Percentiles rank a stretch among this genome's conserved stretches.
Conservation (phyloP, 257 asterid genomes). For the Gentiana macrophylla region DNA sequence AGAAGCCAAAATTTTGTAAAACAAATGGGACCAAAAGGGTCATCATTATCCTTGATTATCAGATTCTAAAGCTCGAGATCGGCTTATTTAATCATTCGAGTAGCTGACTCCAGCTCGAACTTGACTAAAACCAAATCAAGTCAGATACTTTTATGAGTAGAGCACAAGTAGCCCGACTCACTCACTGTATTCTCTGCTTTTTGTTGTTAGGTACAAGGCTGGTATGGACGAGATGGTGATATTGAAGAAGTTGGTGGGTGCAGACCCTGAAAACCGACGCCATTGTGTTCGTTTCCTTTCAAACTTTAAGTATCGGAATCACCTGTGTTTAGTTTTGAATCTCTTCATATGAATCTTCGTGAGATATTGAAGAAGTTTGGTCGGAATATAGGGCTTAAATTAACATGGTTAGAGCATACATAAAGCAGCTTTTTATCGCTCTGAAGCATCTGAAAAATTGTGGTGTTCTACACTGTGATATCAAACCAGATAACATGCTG, state of each 20-base stretch:
- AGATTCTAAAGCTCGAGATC: too few species aligned
- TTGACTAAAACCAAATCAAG: too few species aligned
- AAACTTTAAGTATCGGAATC: conserved; percentile 93
- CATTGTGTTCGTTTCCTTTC: conserved; percentile 94
- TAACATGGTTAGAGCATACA: conserved; percentile 96
- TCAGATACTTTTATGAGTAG: too few species aligned
- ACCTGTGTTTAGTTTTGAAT: conserved; percentile 98
- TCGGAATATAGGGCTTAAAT: conserved; percentile 96
- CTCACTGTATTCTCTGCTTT: not conserved
- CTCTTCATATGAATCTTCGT: conserved; percentile 99
- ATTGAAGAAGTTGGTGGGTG: conserved; percentile 82
- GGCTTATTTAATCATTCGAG: too few species aligned
- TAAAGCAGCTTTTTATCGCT: conserved; percentile 95
- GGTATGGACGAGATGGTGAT: conserved; percentile 95
- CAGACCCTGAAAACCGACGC: conserved; percentile 92
- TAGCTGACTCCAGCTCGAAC: too few species aligned
- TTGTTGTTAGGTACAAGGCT: conserved; percentile 67
- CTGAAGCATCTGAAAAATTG: conserved; percentile 89
- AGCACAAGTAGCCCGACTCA: too few species aligned
- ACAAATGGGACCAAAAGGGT: too few species aligned
- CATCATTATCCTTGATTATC: too few species aligned
- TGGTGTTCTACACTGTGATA: conserved; percentile 97
- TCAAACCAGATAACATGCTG: conserved; percentile 98
- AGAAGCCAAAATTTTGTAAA: too few species aligned
- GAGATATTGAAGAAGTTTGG: conserved; percentile 98